Evolutionary conservation across 441 rosid genomes (phyloP), one percentile per base, ranked within the genome.

Genomic region (Flueggea neowawraea): DNA sequence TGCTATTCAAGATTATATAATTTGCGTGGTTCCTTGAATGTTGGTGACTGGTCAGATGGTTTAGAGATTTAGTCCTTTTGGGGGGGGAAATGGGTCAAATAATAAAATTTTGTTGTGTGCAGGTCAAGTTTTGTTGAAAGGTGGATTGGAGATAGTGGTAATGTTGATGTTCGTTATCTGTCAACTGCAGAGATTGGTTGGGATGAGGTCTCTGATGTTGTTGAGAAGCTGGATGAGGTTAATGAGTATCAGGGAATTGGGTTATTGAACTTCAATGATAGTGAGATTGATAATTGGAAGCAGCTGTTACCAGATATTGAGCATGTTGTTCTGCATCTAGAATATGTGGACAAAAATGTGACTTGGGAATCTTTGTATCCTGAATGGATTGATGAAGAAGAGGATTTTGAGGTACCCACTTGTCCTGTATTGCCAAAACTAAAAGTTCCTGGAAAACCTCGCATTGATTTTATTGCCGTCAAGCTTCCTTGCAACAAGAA

Each of bases 361-460:
- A 84, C 93, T 53, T 91, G 95, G 98, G 95, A 91, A 71, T 77
- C 84, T 16, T 60, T 91, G 13, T 91, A 87, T 62, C 95, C 93
- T 8, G 95, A 91, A 68, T 87, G 97, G 97, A 91, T 89, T 59
- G 97, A 91, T 31, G 96, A 91, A 79, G 98, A 84, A 61, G 95
- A 89, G 77, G 87, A 84, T 14, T 89, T 76, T 47, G 84, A 87
- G 78, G 88, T 91, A 65, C 96, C 95, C 10, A 76, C 77, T 70
- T 89, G 95, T 69, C 93, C 95, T 73, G 73, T 75, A 63, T 66
- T 89, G 41, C 98, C 96, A 33, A 78, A 61, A 70, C 64, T 89
- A 73, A 83, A 79, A 71, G 59, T 69, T 72, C 82, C 92, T 57
- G 87, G 85, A 28, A 91, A 85, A 65, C 89, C 96, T 57, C 83